phyloP scores from a whole-genome alignment of 352 stramenopile species.

The Phytophthora macrochlamydospora region DNA sequence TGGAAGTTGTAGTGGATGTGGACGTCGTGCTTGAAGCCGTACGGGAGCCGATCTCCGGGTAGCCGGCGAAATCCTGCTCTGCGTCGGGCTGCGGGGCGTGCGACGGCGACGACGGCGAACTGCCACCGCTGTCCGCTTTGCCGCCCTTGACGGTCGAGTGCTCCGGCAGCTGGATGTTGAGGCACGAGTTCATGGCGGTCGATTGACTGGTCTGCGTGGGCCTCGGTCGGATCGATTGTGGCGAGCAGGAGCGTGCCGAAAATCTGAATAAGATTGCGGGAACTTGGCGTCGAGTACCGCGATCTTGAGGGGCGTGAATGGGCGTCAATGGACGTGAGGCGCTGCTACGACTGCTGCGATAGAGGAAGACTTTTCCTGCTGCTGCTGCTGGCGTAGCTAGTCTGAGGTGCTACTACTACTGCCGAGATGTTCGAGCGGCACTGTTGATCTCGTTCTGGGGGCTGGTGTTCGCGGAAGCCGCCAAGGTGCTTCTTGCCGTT shows the following conservation, averaged over 20 bases:
- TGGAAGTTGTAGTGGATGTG: slow-evolving; percentile 90
- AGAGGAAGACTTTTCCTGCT: too few species aligned
- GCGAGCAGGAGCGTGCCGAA: slow-evolving; percentile 18
- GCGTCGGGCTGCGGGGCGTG: slow-evolving; percentile 18
- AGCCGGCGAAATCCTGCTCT: slow-evolving; percentile 37
- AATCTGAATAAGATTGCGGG: slow-evolving; percentile 34
- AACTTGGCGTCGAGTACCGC: slow-evolving; percentile 11
- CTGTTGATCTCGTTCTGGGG: neutral
- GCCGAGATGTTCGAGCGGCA: neutral
- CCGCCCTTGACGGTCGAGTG: slow-evolving; percentile 31
- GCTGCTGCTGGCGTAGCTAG: too few species aligned
- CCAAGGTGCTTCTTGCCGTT: neutral
- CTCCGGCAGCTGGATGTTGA: slow-evolving; percentile 55
- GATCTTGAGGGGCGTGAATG: slow-evolving; percentile 31
- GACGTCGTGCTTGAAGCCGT: slow-evolving; percentile 80
- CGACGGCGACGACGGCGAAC: slow-evolving; percentile 39
- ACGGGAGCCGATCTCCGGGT: slow-evolving; percentile 78
- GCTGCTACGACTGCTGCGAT: too few species aligned
- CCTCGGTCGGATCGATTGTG: slow-evolving; percentile 34
- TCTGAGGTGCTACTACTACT: neutral
- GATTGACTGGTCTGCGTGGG: neutral
- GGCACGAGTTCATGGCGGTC: slow-evolving; percentile 25
- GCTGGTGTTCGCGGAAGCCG: neutral
- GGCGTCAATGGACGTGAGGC: too few species aligned
- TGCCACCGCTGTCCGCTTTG: slow-evolving; percentile 35